Conservation (phyloP, 75 land plant genomes). For the Cunninghamia lanceolata region DNA sequence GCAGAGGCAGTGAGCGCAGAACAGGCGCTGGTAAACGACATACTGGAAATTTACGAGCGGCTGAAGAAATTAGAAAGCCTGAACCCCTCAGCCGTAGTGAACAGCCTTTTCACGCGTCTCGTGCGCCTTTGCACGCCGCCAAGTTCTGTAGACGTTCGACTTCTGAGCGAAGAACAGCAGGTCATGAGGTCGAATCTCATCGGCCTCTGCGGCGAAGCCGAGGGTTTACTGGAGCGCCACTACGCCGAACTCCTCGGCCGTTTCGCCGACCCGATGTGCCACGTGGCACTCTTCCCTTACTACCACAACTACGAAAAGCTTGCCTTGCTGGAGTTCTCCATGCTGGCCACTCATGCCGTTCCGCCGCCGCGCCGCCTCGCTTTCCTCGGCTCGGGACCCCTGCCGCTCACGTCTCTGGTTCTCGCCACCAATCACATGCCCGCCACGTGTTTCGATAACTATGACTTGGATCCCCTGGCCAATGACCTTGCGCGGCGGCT, state of each 20-base stretch:
- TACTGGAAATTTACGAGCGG: slow-evolving; percentile 36
- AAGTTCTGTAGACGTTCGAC: slow-evolving; percentile 36
- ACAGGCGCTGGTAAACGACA: slow-evolving; percentile 28
- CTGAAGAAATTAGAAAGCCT: slow-evolving; percentile 53
- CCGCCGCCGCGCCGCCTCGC: slow-evolving; percentile 38
- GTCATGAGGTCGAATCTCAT: slow-evolving; percentile 49
- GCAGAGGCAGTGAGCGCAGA: slow-evolving; percentile 14
- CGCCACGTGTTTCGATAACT: slow-evolving; percentile 55
- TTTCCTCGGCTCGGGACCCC: slow-evolving; percentile 74
- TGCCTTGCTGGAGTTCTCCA: slow-evolving; percentile 44
- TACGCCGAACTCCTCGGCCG: slow-evolving; percentile 44
- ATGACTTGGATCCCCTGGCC: slow-evolving; percentile 60
- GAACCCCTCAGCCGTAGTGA: slow-evolving; percentile 45
- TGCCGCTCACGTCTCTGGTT: slow-evolving; percentile 59
- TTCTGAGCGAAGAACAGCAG: slow-evolving; percentile 26
- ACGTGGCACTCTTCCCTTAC: slow-evolving; percentile 64
- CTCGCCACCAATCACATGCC: slow-evolving; percentile 52
- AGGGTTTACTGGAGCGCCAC: slow-evolving; percentile 58
- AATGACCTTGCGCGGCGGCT: slow-evolving; percentile 44
- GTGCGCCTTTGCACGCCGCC: slow-evolving; percentile 60
- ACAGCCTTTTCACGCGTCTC: slow-evolving; percentile 58
- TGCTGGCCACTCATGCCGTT: slow-evolving; percentile 32
- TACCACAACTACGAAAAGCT: slow-evolving; percentile 66
- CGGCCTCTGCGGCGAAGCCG: slow-evolving; percentile 64
- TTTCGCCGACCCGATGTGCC: slow-evolving; percentile 37